phyloP scores from a whole-genome alignment of 441 rosid species.

The Aleurites moluccanus region DNA sequence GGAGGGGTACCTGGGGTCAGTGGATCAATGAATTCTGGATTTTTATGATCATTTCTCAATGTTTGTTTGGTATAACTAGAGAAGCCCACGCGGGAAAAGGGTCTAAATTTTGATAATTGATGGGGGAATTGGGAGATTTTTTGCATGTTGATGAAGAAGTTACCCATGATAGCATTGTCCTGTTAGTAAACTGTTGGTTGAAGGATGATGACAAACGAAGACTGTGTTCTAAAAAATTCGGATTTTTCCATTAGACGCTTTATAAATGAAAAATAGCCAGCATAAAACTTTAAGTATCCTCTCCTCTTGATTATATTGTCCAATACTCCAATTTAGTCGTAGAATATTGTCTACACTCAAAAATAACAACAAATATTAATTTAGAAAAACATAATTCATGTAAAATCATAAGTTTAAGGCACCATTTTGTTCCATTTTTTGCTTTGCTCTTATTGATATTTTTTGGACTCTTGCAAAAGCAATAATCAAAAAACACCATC shows the following conservation, averaged over 20 bases:
- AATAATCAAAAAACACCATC: too few relatives aligned
- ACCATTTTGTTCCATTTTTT: too few relatives aligned
- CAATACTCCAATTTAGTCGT: neutral
- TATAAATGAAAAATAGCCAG: neutral
- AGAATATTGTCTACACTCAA: neutral
- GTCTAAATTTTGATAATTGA: constrained; percentile 28
- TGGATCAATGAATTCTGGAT: constrained; percentile 17
- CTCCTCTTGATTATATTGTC: neutral
- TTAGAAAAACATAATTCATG: neutral
- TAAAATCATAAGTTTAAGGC: neutral
- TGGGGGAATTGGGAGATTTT: constrained; percentile 20
- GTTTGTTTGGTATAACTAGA: constrained; percentile 22
- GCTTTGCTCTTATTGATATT: too few relatives aligned
- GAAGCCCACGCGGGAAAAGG: constrained; percentile 29
- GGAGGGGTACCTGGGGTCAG: constrained; percentile 33
- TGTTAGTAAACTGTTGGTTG: neutral
- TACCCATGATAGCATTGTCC: constrained; percentile 28
- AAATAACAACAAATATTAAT: neutral
- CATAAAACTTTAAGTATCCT: neutral
- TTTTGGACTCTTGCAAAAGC: too few relatives aligned
- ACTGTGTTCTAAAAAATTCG: neutral
- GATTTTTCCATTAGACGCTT: neutral
- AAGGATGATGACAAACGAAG: neutral
- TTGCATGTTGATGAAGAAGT: constrained; percentile 26
- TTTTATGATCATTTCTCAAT: constrained; percentile 26